Conservation (phyloP, 148 eudicot genomes). For the Camellia japonica region DNA sequence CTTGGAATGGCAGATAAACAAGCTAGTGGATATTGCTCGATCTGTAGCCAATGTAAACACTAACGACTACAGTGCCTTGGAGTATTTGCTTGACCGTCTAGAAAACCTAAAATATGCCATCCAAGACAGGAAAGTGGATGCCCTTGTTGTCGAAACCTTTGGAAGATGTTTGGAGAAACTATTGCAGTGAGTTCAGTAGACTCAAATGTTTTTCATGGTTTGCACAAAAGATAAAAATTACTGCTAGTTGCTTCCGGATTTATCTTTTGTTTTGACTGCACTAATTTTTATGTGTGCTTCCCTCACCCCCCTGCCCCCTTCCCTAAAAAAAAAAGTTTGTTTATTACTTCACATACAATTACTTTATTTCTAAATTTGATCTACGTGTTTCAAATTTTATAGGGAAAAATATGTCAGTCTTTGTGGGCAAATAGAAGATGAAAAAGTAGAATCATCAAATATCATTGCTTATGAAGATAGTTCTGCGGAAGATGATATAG, state of each 20-base stretch:
- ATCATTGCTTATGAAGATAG: conserved; percentile 65
- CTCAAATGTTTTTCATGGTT: conserved; percentile 10
- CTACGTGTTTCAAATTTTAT: conserved; percentile 11
- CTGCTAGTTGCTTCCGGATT: neutral
- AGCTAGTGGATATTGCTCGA: conserved; percentile 83
- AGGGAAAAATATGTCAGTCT: conserved; percentile 95
- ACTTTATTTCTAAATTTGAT: conserved; percentile 1
- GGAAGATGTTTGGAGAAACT: conserved; percentile 95
- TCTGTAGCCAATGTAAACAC: conserved; percentile 67
- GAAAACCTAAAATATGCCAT: conserved; percentile 94
- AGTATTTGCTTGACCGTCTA: conserved; percentile 69
- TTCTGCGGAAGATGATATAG: conserved; percentile 63
- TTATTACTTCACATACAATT: neutral
- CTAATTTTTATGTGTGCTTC: neutral
- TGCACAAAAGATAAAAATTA: neutral
- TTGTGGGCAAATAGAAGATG: conserved; percentile 92
- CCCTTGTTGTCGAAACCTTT: conserved; percentile 97
- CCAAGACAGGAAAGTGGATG: conserved; percentile 97
- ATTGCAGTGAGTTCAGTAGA: conserved; percentile 72
- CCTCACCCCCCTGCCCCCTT: neutral
- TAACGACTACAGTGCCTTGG: conserved; percentile 74
- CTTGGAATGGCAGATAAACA: conserved; percentile 63
- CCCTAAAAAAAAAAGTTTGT: too few species aligned
- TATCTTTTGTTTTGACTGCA: neutral
- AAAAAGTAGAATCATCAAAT: conserved; percentile 50